Percentiles rank a stretch among this genome's conserved stretches.
phyloP scores from a whole-genome alignment of 495 filamentous ascomycete species.

The Penicillium coprophilum region DNA sequence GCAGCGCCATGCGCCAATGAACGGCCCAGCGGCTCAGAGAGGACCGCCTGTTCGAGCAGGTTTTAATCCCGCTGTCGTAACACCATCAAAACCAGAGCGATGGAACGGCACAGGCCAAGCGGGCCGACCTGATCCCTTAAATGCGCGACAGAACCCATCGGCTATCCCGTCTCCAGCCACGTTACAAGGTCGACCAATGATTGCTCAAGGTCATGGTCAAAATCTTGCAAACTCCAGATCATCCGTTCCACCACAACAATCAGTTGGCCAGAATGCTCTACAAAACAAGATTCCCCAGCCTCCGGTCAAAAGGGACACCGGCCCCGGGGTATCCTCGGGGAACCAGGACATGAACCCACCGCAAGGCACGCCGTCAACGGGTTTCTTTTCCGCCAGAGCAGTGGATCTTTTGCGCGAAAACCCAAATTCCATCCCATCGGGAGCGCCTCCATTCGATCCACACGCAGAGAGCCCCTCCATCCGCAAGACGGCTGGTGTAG shows the following conservation, averaged over 20 bases:
- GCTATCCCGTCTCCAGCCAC: slow-evolving; percentile 15
- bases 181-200: slow-evolving; percentile 23
- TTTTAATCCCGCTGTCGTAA: slow-evolving; percentile 32
- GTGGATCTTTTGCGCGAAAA: slow-evolving; percentile 53
- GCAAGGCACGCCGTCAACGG: slow-evolving; percentile 43
- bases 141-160: slow-evolving; percentile 24
- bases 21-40: slow-evolving; percentile 26
- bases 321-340: neutral
- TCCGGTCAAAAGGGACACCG: slow-evolving; percentile 31
- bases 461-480: slow-evolving; percentile 82
- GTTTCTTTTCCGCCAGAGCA: slow-evolving; percentile 78
- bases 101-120: slow-evolving; percentile 28
- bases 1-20: slow-evolving; percentile 33
- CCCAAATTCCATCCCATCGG: slow-evolving; percentile 40
- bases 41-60: slow-evolving; percentile 21
- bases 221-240: slow-evolving; percentile 27
- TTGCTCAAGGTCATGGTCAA: slow-evolving; percentile 19
- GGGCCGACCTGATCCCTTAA: slow-evolving; percentile 29
- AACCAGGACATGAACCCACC: slow-evolving; percentile 38
- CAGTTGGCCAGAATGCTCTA: slow-evolving; percentile 10
- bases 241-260: slow-evolving; percentile 23
- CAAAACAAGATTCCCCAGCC: slow-evolving; percentile 20
- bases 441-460: slow-evolving; percentile 72
- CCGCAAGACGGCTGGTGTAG: slow-evolving; percentile 84
- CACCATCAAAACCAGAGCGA: slow-evolving; percentile 47